Percentiles rank a stretch among this genome's conserved stretches.
These are phyloP conservation scores for Penicillium sclerotiorum DNA, from an alignment of 2,329 filamentous ascomycete species.

Conservation along the genomic window DNA sequence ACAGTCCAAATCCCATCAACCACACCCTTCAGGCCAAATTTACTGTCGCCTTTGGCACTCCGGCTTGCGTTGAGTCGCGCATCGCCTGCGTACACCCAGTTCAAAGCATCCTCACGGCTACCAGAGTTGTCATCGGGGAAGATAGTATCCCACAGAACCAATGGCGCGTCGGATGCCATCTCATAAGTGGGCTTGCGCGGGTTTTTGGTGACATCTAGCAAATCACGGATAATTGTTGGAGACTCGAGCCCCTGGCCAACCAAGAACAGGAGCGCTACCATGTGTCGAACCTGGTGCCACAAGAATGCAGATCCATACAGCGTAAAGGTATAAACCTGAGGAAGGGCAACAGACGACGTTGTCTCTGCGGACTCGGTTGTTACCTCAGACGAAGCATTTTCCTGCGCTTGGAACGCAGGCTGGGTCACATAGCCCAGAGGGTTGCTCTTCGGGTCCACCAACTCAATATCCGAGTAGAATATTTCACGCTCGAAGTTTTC, in stretches of 20 bases:
- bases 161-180: conserved; percentile 85
- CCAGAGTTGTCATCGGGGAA: conserved; percentile 65
- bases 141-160: conserved; percentile 95
- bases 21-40: conserved; percentile 67
- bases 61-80: conserved; percentile 46
- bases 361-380: conserved; percentile 17
- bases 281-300: conserved; percentile 97
- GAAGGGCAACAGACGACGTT: conserved; percentile 39
- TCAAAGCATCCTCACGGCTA: conserved; percentile 61
- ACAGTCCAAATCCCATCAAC: conserved; percentile 77
- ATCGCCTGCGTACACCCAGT: conserved; percentile 81
- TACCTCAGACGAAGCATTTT: conserved; percentile 17
- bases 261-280: conserved; percentile 89
- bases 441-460: conserved; percentile 58
- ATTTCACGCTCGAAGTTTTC: conserved; percentile 79
- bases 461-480: conserved; percentile 76
- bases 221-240: conserved; percentile 69
- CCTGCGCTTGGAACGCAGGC: conserved; percentile 48
- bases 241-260: conserved; percentile 85
- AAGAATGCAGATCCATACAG: conserved; percentile 90
- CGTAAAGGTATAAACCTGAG: conserved; percentile 82
- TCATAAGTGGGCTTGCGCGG: conserved; percentile 82
- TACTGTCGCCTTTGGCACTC: conserved; percentile 55
- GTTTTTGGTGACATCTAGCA: conserved; percentile 72
- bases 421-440: conserved; percentile 60